Evolutionary conservation across 2,329 filamentous ascomycete species (phyloP).

Genomic region (Zymoseptoria brevis): DNA sequence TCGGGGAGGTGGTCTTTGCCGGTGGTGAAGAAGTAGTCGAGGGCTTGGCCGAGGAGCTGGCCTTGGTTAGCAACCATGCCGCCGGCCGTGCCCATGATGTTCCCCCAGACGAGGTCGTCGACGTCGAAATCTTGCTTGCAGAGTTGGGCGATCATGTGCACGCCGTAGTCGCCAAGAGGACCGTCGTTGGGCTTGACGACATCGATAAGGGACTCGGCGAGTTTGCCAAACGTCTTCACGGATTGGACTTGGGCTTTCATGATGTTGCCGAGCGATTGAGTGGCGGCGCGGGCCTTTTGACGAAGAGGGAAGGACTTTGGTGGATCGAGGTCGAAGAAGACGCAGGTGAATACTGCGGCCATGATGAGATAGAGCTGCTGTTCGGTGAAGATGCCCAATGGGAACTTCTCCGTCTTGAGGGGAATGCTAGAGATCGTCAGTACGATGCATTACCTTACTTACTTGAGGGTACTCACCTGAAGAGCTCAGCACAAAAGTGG

Average conservation of each 20-base stretch:
- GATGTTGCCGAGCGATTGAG: constrained; percentile 43
- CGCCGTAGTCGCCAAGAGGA: constrained; percentile 45
- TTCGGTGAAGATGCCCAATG: constrained; percentile 46
- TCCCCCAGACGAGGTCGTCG: constrained; percentile 48
- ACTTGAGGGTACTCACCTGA: constrained; percentile 24
- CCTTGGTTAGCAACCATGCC: constrained; percentile 51
- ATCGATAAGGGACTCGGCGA: constrained; percentile 35
- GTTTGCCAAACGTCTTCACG: constrained; percentile 34
- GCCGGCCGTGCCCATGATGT: constrained; percentile 51
- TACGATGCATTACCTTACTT: too few relatives aligned
- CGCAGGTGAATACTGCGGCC: constrained; percentile 44
- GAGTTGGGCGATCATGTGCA: constrained; percentile 48
- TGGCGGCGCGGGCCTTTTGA: constrained; percentile 40
- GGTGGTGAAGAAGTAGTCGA: constrained; percentile 50
- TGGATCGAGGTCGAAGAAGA: constrained; percentile 50
- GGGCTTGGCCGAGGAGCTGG: constrained; percentile 49
- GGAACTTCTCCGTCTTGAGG: constrained; percentile 46
- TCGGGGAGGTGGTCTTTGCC: constrained; percentile 41
- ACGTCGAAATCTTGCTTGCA: constrained; percentile 37
- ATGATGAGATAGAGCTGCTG: constrained; percentile 48
- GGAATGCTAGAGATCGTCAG: constrained; percentile 35
- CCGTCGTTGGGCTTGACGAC: constrained; percentile 32
- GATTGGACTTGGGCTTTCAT: constrained; percentile 43
- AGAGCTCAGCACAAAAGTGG: constrained; percentile 48
- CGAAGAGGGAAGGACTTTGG: constrained; percentile 46